Evolutionary conservation across 352 stramenopile species (phyloP), one percentile per base, ranked within the genome.

Genomic region (Phytophthora pisi): DNA sequence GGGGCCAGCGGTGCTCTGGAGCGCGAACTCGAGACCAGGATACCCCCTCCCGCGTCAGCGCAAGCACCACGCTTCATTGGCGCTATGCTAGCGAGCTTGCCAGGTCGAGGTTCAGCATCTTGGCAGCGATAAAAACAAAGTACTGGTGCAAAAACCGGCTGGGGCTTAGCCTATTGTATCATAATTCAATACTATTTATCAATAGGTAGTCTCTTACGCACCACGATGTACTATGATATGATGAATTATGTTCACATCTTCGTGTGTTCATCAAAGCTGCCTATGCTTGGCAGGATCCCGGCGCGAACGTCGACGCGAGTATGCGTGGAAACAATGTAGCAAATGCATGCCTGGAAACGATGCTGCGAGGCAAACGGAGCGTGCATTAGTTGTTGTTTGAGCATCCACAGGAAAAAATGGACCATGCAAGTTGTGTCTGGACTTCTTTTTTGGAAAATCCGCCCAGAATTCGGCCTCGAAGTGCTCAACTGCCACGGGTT

Each of bases 81-180:
- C 15, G 38, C 38, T 46, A 46, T 46, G 16, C 15, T 46, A 10
- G 38, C 15, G 38, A 46, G 15, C 11, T 46, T 46, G 49, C 18
- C 20, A 54, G 47, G 34, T 36, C 6, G 20, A 38, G 11, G 28
- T 43, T 24, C 50, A 55, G 50, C 24, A 67, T 61, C 23, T 54
- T 61, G 59, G 49, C 28, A 51, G 46, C 23, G 2, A 3, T 15
- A 56, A 38, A 38, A 13, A 18, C 36, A 20, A 20, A 20, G 20
- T 20, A 20, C 20, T 20, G 20, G 20, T 20, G 20, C n/a, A n/a
- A n/a, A n/a, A n/a, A n/a, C n/a, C n/a, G n/a, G n/a, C 20, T 20
- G 20, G 20, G 20, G 20, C 20, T 20, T 20, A 20, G 20, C 20
- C 20, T 20, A 20, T 20, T 20, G 20, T 20, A 20, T 20, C 26